Evolutionary conservation across 495 filamentous ascomycete genomes (phyloP), one percentile per base, ranked within the genome.

Genomic region (Penicillium arizonense): DNA sequence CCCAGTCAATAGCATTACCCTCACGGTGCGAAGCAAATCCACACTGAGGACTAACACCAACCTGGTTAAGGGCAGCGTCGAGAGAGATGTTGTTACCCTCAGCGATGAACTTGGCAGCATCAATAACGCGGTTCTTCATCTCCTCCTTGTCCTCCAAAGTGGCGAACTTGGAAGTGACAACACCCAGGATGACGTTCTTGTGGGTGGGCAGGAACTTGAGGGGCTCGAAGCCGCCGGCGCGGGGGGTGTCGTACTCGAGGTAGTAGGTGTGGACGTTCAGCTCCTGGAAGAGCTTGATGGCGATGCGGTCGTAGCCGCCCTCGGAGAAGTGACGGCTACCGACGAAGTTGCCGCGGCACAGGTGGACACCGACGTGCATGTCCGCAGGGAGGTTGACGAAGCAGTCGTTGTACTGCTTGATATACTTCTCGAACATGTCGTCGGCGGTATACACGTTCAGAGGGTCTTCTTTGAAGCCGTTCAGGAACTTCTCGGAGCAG

Each of bases 311-410:
- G 68, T 92, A 94, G 18, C 83, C 85, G 28, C 89, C 89, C 68
- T 89, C 85, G 48, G 84, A 83, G 70, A 94, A 92, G 73, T 90
- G 85, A n/a, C 86, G 77, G 35, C 81, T 82, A 48, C 83, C 81
- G 59, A 88, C 82, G 69, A 90, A 91, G 74, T 91, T 94, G 43
- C 89, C 89, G 44, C 87, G 82, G 77, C 89, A 91, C 44, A 91
- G 73, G 61, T 91, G 89, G 5, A 92, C 82, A 50, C 88, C 88
- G 16, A 88, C 75, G 71, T 89, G 86, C 68, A 89, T 77, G 57
- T 89, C 85, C n/a, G 77, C 68, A 10, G 85, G 83, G 3, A 82
- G 74, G 41, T 79, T 73, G 57, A 79, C 71, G 67, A 90, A 77
- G 65, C 78, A 81, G 69, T 85, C 82, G 65, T 91, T 92, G 78